phyloP scores from a whole-genome alignment of 2,329 filamentous ascomycete genomes.

The Neodidymelliopsis sp. region DNA sequence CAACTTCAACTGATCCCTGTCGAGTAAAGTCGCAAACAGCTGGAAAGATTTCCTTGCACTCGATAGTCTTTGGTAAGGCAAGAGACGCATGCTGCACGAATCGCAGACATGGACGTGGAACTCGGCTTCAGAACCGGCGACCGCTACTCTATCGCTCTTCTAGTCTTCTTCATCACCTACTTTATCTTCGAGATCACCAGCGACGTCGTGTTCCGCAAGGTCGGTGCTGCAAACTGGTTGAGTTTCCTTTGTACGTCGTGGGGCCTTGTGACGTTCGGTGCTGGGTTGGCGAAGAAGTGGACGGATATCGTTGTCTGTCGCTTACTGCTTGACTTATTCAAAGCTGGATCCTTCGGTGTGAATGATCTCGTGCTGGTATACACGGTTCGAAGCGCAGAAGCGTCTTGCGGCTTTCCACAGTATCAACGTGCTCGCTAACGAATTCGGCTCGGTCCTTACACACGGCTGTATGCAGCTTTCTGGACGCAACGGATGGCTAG shows the following conservation, averaged over 20 bases:
- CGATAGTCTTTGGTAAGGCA: neutral
- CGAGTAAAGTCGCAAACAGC: no score
- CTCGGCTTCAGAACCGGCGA: conserved; percentile 50
- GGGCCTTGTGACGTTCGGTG: conserved; percentile 29
- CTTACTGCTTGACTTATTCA: conserved; percentile 30
- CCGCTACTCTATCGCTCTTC: conserved; percentile 58
- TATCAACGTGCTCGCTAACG: conserved; percentile 59
- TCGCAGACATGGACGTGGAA: conserved; percentile 57
- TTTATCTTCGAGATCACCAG: conserved; percentile 61
- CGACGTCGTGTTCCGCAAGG: conserved; percentile 57
- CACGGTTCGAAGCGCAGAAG: conserved; percentile 60
- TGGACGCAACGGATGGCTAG: conserved; percentile 19
- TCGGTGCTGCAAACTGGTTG: conserved; percentile 34
- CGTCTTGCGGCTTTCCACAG: conserved; percentile 58
- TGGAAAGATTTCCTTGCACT: neutral
- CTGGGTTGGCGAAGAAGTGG: conserved; percentile 29
- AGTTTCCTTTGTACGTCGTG: conserved; percentile 29
- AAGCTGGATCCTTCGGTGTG: conserved; percentile 29
- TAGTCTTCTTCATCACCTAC: conserved; percentile 63
- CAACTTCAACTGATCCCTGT: no score
- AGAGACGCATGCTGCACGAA: conserved; percentile 36
- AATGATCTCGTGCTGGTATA: conserved; percentile 50
- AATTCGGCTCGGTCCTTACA: conserved; percentile 61
- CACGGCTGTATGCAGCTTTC: conserved; percentile 46
- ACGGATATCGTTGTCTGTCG: conserved; percentile 30